Conservation (phyloP, 768 basidiomycete genomes). For the Phaffia tasmanica region DNA sequence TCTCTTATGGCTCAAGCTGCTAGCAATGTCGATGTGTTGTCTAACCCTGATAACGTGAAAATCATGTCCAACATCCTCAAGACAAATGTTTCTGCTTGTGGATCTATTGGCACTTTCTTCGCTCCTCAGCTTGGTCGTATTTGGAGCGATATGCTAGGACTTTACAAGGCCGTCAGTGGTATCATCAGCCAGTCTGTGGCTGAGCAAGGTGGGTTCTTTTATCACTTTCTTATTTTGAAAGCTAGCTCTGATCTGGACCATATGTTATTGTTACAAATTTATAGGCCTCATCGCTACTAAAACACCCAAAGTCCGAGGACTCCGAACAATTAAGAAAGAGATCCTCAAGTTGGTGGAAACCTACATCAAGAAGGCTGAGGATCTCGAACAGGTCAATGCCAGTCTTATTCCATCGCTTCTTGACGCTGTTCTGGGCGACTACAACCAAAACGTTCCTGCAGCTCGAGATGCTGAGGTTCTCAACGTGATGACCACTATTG, state of each 20-base stretch:
- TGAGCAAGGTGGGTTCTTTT: conserved; percentile 51
- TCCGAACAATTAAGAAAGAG: conserved; percentile 97
- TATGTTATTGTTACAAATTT: conserved; percentile 11
- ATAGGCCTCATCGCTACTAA: conserved; percentile 82
- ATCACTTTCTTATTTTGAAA: background rate
- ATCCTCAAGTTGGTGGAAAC: conserved; percentile 95
- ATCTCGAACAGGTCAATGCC: conserved; percentile 79
- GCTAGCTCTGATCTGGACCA: background rate
- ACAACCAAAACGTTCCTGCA: conserved; percentile 81
- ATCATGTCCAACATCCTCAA: conserved; percentile 93
- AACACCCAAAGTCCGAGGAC: conserved; percentile 86
- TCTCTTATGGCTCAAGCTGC: conserved; percentile 91
- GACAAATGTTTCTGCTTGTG: conserved; percentile 95
- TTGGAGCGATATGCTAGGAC: conserved; percentile 93
- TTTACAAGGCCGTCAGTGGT: conserved; percentile 93
- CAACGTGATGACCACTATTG: conserved; percentile 94
- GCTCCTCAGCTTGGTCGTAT: conserved; percentile 91
- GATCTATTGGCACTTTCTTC: conserved; percentile 93
- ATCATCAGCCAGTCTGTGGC: conserved; percentile 90
- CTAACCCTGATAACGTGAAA: conserved; percentile 86
- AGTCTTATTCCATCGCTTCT: conserved; percentile 89
- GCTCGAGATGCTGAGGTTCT: conserved; percentile 94
- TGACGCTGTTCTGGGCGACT: conserved; percentile 96
- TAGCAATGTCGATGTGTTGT: conserved; percentile 80
- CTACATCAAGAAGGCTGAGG: conserved; percentile 93